phyloP scores from a whole-genome alignment of 352 stramenopile genomes.

The Phytophthora kernoviae region DNA sequence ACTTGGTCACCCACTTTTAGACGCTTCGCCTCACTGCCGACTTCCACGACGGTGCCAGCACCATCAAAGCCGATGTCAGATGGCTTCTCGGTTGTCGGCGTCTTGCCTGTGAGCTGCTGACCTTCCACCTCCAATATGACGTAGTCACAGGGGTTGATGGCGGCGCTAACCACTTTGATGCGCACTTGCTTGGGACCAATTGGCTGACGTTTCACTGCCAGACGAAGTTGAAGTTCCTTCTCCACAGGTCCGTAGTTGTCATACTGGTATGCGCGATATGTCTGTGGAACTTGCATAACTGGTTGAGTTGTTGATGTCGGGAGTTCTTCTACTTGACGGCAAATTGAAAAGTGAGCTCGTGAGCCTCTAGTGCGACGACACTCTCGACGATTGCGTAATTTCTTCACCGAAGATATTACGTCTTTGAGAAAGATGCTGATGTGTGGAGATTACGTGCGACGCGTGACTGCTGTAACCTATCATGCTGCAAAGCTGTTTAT shows the following conservation, averaged over 20 bases:
- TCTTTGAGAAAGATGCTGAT: neutral
- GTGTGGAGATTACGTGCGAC: too few relatives aligned
- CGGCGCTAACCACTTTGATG: constrained; percentile 31
- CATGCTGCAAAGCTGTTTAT: too few relatives aligned
- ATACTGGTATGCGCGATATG: constrained; percentile 41
- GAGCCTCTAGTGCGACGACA: too few relatives aligned
- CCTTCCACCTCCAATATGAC: constrained; percentile 24
- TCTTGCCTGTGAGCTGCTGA: constrained; percentile 17
- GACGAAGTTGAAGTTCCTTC: constrained; percentile 32
- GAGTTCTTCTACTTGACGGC: neutral
- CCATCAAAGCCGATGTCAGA: constrained; percentile 32
- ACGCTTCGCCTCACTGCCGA: constrained; percentile 13
- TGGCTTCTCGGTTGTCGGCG: constrained; percentile 12
- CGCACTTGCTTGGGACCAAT: constrained; percentile 37
- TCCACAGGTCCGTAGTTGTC: constrained; percentile 26
- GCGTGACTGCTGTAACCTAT: too few relatives aligned
- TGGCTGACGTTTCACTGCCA: constrained; percentile 16
- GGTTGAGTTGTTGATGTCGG: neutral
- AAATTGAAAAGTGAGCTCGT: constrained; percentile 24
- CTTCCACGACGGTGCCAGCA: constrained; percentile 30
- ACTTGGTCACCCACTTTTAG: constrained; percentile 35
- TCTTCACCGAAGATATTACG: too few relatives aligned
- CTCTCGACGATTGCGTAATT: neutral
- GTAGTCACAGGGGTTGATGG: constrained; percentile 43
- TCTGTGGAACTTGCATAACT: constrained; percentile 28